phyloP scores from a whole-genome alignment of 805 yeast genomes.

The Saccharomycopsis javanensis region DNA sequence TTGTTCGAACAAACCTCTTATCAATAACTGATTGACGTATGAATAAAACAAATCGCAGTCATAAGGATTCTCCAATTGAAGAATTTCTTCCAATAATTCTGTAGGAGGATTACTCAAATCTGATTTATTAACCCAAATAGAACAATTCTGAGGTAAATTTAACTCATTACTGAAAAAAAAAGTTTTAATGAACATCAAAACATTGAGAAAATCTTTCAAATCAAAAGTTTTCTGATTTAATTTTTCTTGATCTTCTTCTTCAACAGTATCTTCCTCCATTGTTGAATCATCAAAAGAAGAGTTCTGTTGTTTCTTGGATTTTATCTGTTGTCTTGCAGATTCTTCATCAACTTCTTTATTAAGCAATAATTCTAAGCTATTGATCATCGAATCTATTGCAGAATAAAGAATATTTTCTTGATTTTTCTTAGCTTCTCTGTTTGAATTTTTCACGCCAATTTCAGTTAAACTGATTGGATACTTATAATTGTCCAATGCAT shows the following conservation, averaged over 20 bases:
- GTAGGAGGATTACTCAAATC: conserved; percentile 53
- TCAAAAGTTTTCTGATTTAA: conserved; percentile 25
- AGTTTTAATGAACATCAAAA: conserved; percentile 51
- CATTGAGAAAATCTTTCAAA: conserved; percentile 37
- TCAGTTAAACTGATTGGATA: conserved; percentile 16
- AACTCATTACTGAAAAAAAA: conserved; percentile 36
- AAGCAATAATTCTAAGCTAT: conserved; percentile 18
- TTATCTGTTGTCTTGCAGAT: not conserved
- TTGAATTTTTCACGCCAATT: conserved; percentile 16
- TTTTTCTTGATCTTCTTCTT: not conserved
- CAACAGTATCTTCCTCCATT: not conserved
- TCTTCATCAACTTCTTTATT: conserved; percentile 15
- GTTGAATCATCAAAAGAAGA: not conserved
- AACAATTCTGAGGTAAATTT: conserved; percentile 35
- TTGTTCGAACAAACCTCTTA: conserved; percentile 52
- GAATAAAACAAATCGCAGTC: conserved; percentile 52
- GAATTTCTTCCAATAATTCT: conserved; percentile 37
- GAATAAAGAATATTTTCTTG: conserved; percentile 13
- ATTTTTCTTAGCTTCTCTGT: conserved; percentile 7
- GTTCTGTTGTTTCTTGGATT: not conserved
- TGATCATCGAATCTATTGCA: conserved; percentile 15
- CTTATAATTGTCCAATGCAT: conserved; percentile 15
- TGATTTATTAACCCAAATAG: conserved; percentile 59
- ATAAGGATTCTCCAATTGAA: conserved; percentile 36
- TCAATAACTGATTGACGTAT: conserved; percentile 43